Evolutionary conservation across 768 basidiomycete species (phyloP).

Genomic region (Mycena galericulata): DNA sequence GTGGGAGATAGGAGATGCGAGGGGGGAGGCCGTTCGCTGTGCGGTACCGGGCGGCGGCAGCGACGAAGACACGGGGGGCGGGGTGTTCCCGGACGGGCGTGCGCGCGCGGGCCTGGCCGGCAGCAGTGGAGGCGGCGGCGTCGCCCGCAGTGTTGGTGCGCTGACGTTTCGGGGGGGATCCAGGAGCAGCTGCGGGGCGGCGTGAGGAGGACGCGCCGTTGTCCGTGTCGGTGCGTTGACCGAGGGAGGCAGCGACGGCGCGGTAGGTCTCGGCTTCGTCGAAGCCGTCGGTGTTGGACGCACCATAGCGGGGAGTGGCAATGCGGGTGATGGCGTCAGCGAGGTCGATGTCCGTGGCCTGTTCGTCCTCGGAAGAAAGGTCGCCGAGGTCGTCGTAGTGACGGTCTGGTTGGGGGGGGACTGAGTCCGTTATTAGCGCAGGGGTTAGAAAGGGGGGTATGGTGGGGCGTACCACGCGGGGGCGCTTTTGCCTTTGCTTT

Average conservation of each 20-base stretch:
- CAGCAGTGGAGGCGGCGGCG: background rate
- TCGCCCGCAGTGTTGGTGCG: background rate
- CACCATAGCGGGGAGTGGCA: no score
- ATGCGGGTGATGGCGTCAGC: no score
- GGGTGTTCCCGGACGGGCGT: background rate
- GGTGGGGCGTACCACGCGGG: background rate
- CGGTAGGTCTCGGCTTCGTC: no score
- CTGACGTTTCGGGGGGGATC: background rate
- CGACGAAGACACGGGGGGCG: background rate
- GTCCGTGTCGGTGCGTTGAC: no score
- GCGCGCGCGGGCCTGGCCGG: background rate
- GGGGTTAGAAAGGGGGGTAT: background rate
- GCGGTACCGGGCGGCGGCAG: background rate
- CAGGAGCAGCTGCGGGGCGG: background rate
- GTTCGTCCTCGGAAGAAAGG: no score
- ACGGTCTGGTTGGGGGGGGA: no score
- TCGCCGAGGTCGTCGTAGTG: no score
- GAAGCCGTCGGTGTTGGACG: no score
- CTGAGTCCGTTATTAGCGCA: no score
- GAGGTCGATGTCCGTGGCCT: no score
- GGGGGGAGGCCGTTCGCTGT: background rate
- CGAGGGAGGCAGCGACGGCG: no score
- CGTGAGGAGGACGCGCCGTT: background rate
- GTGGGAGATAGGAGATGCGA: background rate
- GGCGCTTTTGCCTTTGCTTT: background rate